These are phyloP conservation scores for Exobasidium rhododendri DNA, from an alignment of 1,284 basidiomycete genomes.

Conservation along the genomic window DNA sequence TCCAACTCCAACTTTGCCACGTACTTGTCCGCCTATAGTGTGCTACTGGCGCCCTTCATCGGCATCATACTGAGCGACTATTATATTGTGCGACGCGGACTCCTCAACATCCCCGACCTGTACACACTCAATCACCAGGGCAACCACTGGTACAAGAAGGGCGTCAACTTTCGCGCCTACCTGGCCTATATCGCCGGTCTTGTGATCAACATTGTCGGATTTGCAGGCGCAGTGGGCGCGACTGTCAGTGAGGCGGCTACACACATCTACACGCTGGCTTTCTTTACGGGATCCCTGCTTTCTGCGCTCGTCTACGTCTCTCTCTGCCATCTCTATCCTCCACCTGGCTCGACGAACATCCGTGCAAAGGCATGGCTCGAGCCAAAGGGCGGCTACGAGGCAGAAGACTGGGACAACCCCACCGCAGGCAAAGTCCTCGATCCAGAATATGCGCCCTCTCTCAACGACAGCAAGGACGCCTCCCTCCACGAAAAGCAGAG, in stretches of 20 bases:
- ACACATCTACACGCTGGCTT: slow-evolving; percentile 54
- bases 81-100: slow-evolving; percentile 71
- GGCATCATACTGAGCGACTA: slow-evolving; percentile 63
- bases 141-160: slow-evolving; percentile 74
- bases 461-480: not conserved
- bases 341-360: not conserved
- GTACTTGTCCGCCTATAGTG: slow-evolving; percentile 70
- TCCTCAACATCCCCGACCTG: slow-evolving; percentile 69
- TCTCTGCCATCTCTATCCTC: slow-evolving; percentile 34
- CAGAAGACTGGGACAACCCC: slow-evolving; percentile 2
- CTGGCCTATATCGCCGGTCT: slow-evolving; percentile 72
- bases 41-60: slow-evolving; percentile 55
- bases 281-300: slow-evolving; percentile 52
- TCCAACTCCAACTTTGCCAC: slow-evolving; percentile 73
- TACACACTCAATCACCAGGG: slow-evolving; percentile 58
- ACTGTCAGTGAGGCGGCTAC: slow-evolving; percentile 38
- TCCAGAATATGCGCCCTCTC: not conserved
- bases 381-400: slow-evolving; percentile 6
- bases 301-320: slow-evolving; percentile 43
- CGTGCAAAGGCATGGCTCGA: not conserved
- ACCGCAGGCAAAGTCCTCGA: not conserved
- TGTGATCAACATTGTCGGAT: slow-evolving; percentile 76
- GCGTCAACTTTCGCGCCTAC: slow-evolving; percentile 66
- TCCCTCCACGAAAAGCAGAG: not conserved
- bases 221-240: slow-evolving; percentile 58